These are phyloP conservation scores for Inosperma sp. DNA, from an alignment of 768 basidiomycete genomes.

Conservation along the genomic window DNA sequence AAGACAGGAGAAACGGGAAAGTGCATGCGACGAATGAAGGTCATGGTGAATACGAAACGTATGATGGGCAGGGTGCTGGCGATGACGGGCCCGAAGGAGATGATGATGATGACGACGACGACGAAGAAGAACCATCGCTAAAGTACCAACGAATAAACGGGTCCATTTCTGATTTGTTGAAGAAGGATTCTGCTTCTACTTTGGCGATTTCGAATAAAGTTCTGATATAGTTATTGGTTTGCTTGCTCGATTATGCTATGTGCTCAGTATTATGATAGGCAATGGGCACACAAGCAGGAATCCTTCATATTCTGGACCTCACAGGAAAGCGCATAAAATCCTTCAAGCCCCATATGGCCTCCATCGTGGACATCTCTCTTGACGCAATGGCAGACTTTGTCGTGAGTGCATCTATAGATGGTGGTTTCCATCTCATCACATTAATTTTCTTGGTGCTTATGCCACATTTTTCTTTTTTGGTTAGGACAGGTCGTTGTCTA, in stretches of 20 bases:
- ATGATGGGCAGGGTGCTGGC: slow-evolving; percentile 14
- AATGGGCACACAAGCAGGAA: slow-evolving; percentile 89
- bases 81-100: slow-evolving; percentile 25
- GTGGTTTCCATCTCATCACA: slow-evolving; percentile 40
- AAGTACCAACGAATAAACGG: slow-evolving; percentile 87
- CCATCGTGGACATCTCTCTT: slow-evolving; percentile 78
- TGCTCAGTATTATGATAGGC: slow-evolving; percentile 47
- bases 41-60: slow-evolving; percentile 8
- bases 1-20: slow-evolving; percentile 2
- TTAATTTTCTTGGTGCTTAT: slow-evolving; percentile 11
- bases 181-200: slow-evolving; percentile 86
- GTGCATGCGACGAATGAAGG: too few relatives aligned
- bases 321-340: slow-evolving; percentile 81
- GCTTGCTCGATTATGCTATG: slow-evolving; percentile 1
- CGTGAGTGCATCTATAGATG: slow-evolving; percentile 90
- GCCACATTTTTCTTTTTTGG: slow-evolving; percentile 7
- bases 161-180: slow-evolving; percentile 66
- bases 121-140: slow-evolving; percentile 87
- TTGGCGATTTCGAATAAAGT: slow-evolving; percentile 68
- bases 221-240: slow-evolving; percentile 45
- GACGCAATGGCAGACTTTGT: slow-evolving; percentile 86
- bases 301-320: slow-evolving; percentile 80
- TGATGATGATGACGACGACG: slow-evolving; percentile 33
- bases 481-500: slow-evolving; percentile 89
- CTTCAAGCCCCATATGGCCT: slow-evolving; percentile 86